phyloP scores from a whole-genome alignment of 352 stramenopile genomes.

The Blastocystis sp. region DNA sequence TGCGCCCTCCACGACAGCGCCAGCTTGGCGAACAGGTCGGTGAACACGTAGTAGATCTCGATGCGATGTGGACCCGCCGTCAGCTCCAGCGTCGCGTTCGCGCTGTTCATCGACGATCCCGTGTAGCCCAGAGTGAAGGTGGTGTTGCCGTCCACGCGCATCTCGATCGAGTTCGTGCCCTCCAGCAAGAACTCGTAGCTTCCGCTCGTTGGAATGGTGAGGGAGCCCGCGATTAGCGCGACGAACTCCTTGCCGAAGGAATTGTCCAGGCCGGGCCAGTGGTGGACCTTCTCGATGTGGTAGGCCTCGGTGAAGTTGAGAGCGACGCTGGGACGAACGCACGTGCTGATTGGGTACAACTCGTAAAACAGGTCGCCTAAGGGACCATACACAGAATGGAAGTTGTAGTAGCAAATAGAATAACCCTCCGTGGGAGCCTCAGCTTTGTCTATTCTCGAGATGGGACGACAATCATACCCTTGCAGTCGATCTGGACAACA shows the following conservation, averaged over 20 bases:
- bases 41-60: neutral
- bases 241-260: neutral
- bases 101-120: neutral
- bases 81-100: neutral
- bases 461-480: neutral
- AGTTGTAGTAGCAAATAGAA: slow-evolving; percentile 31
- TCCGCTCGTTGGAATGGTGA: neutral
- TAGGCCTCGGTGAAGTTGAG: slow-evolving; percentile 19
- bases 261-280: slow-evolving; percentile 28
- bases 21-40: slow-evolving; percentile 5
- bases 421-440: neutral
- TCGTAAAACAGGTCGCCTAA: neutral
- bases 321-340: neutral
- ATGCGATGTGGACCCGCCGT: neutral
- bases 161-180: neutral
- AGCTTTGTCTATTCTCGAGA: neutral
- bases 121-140: neutral
- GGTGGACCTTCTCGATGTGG: slow-evolving; percentile 37
- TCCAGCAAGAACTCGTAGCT: neutral
- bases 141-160: neutral
- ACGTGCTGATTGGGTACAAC: neutral
- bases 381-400: neutral
- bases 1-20: neutral
- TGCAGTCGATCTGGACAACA: neutral
- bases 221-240: neutral